Base-by-base conservation (phyloP, 2,329 filamentous ascomycete genomes). In the Rutstroemia sydowiana region DNA sequence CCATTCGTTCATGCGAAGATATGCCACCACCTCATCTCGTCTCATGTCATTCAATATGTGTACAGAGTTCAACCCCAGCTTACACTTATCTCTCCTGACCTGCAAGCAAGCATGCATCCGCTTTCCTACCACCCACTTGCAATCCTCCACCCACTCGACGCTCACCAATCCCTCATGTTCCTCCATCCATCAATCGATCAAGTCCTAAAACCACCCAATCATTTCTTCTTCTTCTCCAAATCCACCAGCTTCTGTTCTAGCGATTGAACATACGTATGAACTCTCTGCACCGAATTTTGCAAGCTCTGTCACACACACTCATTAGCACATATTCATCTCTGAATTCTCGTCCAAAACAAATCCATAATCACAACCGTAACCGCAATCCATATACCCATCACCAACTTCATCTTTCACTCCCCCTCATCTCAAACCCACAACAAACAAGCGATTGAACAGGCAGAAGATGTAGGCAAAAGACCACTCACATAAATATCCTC, bases 401-500 rank as follows among this genome's bases (percentile, higher is more conserved):
- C n/a, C n/a, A n/a, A n/a, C n/a, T n/a, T n/a, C n/a, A n/a, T n/a
- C n/a, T n/a, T n/a, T n/a, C 26, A 7, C 8, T 41, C 14, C 26
- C 26, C 5, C n/a, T 39, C 32, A 8, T 7, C 26, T 16, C 14
- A n/a, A 3, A 9, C 14, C 20, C 47, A n/a, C 5, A 43, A 21
- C 32, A 26, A 48, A 13, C 1, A 13, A 14, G n/a, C n/a, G n/a
- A n/a, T n/a, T n/a, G n/a, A n/a, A n/a, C n/a, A n/a, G n/a, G n/a
- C n/a, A n/a, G n/a, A n/a, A n/a, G 11, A 2, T 11, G 3, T 2
- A 21, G 11, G 7, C 2, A 36, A 34, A 26, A 21, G 48, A 48
- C 65, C 71, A 85, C 88, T 71, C 79, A 96, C 92, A 72, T 92
- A 92, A 69, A 97, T 95, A 71, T 97, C 92, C 72, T 95, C 90